Base-by-base conservation (phyloP, 1,284 basidiomycete genomes). In the Jaminaea rosea region DNA sequence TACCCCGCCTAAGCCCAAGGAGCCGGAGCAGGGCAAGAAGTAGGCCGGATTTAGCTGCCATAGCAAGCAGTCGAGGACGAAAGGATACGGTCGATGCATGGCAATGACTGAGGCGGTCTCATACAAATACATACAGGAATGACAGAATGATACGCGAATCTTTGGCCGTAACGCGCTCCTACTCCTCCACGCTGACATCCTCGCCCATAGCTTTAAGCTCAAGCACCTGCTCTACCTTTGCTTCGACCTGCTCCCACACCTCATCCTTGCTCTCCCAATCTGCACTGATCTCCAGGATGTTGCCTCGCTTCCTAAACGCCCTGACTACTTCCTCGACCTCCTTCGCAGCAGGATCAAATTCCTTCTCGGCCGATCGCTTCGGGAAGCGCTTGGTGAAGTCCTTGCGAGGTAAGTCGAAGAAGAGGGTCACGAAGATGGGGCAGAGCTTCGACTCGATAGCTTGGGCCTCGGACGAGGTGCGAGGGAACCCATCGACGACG, bases 1-100 rank as follows among this genome's bases (percentile, higher is more conserved):
- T 17, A 72, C 72, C 45, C 75, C 76, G 24, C 75, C 76, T n/a
- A 72, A 75, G 65, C 69, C 69, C 31, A 59, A 63, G 62, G 72
- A 75, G 55, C 65, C 63, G n/a, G 55, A 68, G 28, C 73, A 76
- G 60, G 53, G 68, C 31, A 67, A 72, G 59, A 65, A 70, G 60
- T 68, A 62, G 21, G 34, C 34, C 10, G 31, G n/a, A 10, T 21
- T 36, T 21, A 15, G n/a, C 34, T 4, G 34, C n/a, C 34, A 4
- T n/a, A n/a, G n/a, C n/a, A n/a, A n/a, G n/a, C n/a, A n/a, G n/a
- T n/a, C n/a, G n/a, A n/a, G n/a, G n/a, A n/a, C n/a, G n/a, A n/a
- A n/a, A n/a, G n/a, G n/a, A n/a, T n/a, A n/a, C n/a, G n/a, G n/a
- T n/a, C n/a, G n/a, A n/a, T n/a, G n/a, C n/a, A n/a, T n/a, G n/a